Evolutionary conservation across 2,329 filamentous ascomycete genomes (phyloP).

Genomic region (Fusarium vanettenii): DNA sequence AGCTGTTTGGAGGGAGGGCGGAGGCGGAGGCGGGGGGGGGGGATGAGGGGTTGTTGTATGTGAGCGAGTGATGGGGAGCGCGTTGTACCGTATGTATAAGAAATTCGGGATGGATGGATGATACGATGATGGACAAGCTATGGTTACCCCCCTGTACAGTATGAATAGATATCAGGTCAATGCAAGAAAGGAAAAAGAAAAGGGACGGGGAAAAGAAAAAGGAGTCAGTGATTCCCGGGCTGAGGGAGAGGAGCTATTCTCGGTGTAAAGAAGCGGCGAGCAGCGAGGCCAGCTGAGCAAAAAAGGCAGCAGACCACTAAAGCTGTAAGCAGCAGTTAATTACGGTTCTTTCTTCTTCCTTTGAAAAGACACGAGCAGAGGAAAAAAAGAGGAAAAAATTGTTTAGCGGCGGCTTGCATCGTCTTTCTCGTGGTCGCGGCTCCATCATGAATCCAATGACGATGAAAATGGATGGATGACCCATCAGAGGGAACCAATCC

Average conservation of each 20-base stretch:
- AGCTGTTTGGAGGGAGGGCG: conserved; percentile 24
- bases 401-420: conserved; percentile 41
- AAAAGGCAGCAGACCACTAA: not conserved
- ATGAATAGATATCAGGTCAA: not conserved
- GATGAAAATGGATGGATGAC: conserved; percentile 39
- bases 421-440: conserved; percentile 40
- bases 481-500: conserved; percentile 32
- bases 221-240: conserved; percentile 5
- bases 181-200: conserved; percentile 13
- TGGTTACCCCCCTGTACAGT: conserved; percentile 8
- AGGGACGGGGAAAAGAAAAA: conserved; percentile 19
- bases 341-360: not conserved
- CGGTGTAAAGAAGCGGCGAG: not conserved
- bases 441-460: conserved; percentile 43
- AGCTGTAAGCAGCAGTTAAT: not conserved
- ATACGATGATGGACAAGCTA: conserved; percentile 8
- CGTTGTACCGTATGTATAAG: conserved; percentile 17
- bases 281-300: conserved; percentile 12
- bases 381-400: conserved; percentile 10
- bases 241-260: not conserved
- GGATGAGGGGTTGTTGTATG: conserved; percentile 35
- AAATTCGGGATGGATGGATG: conserved; percentile 15
- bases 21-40: conserved; percentile 19
- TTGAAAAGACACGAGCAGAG: conserved; percentile 8
- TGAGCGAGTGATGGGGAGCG: not conserved